Conservation (phyloP, 1,284 basidiomycete genomes). For the Grifola frondosa region DNA sequence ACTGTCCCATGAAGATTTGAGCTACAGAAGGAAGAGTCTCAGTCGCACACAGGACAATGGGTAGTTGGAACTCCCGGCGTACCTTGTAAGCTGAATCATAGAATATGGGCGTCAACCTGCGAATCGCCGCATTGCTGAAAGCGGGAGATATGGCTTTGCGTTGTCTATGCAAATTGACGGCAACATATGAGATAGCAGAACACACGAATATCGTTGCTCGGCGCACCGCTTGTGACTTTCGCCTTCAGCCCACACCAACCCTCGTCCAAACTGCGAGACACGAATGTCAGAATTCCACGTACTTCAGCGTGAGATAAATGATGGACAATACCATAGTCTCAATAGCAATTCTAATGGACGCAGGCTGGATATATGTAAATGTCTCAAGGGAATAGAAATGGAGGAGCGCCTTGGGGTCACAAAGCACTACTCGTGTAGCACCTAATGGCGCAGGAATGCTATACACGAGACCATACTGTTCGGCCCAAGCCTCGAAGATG, state of each 20-base stretch:
- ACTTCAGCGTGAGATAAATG: not conserved
- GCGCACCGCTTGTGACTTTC: constrained; percentile 43
- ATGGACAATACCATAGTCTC: constrained; percentile 40
- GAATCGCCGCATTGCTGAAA: constrained; percentile 41
- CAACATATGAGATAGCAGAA: not conserved
- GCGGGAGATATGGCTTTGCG: constrained; percentile 41
- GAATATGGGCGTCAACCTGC: constrained; percentile 36
- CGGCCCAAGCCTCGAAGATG: constrained; percentile 36
- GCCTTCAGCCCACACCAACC: constrained; percentile 51
- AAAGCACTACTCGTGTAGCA: constrained; percentile 40
- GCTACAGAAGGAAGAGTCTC: constrained; percentile 34
- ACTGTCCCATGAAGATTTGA: constrained; percentile 51
- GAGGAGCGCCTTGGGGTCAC: constrained; percentile 53
- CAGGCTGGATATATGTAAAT: constrained; percentile 41
- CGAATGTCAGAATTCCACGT: not conserved
- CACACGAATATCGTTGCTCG: too few species aligned
- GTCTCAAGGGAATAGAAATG: constrained; percentile 54
- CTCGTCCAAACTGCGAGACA: constrained; percentile 44
- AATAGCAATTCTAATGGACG: constrained; percentile 35
- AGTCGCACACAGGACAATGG: not conserved
- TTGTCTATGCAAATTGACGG: constrained; percentile 30
- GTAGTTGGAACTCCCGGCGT: not conserved
- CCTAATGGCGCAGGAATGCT: constrained; percentile 43
- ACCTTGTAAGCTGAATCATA: constrained; percentile 53
- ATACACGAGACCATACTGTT: constrained; percentile 49